A percentile compares a stretch with the other conserved stretches of the same genome.
These are phyloP conservation scores for Anthostomella pinea DNA, from an alignment of 2,329 filamentous ascomycete genomes.

Conservation along the genomic window DNA sequence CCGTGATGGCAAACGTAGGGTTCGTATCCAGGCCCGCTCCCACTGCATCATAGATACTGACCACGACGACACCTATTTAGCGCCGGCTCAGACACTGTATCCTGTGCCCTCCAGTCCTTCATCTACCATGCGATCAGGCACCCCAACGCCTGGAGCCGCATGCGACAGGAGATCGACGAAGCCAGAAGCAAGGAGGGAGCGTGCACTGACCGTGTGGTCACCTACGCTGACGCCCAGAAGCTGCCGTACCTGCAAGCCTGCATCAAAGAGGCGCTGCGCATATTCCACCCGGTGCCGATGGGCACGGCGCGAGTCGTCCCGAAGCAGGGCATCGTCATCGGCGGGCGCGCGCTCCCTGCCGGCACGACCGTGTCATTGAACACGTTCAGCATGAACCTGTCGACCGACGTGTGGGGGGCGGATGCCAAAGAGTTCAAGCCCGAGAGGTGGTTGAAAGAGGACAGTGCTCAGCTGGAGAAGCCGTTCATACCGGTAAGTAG, in stretches of 20 bases:
- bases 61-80: too few species aligned
- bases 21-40: conserved; percentile 34
- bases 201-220: conserved; percentile 9
- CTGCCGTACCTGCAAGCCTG: conserved; percentile 27
- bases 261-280: conserved; percentile 26
- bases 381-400: conserved; percentile 8
- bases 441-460: conserved; percentile 8
- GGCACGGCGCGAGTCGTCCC: conserved; percentile 10
- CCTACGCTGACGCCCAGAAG: conserved; percentile 15
- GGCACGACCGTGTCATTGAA: conserved; percentile 14
- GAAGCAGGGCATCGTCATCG: conserved; percentile 17
- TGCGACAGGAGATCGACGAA: conserved; percentile 13
- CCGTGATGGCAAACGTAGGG: conserved; percentile 2
- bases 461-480: conserved; percentile 6
- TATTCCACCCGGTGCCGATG: conserved; percentile 14
- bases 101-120: conserved; percentile 7
- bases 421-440: conserved; percentile 9
- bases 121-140: conserved; percentile 12
- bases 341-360: conserved; percentile 18
- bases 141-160: conserved; percentile 7
- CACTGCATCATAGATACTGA: conserved; percentile 3
- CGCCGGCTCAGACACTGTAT: conserved; percentile 14
- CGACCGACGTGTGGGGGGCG: conserved; percentile 6
- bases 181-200: conserved; percentile 4
- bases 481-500: conserved; percentile 6